Evolutionary conservation across 1,139 yeast genomes (phyloP).

Genomic region (Fermentozyma sake): DNA sequence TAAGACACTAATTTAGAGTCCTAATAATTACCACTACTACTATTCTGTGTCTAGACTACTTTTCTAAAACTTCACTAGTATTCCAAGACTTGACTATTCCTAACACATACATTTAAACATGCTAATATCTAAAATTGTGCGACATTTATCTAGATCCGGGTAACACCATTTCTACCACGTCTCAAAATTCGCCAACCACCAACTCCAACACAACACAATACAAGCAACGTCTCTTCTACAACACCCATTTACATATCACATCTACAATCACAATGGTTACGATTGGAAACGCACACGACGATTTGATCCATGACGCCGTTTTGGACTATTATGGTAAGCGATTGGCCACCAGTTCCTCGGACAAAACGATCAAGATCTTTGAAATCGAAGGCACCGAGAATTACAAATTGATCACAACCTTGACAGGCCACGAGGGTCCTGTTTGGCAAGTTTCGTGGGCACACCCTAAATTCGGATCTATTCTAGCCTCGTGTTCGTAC

Average conservation of each 20-base stretch:
- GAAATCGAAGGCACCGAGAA: conserved; percentile 81
- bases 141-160: too few species aligned
- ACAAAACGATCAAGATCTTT: conserved; percentile 87
- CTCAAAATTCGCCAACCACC: too few species aligned
- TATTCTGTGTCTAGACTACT: too few species aligned
- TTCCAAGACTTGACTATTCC: too few species aligned
- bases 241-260: conserved; percentile 2
- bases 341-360: conserved; percentile 92
- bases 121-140: too few species aligned
- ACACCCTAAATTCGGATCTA: conserved; percentile 95
- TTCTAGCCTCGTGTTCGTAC: conserved; percentile 90
- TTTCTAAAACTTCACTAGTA: too few species aligned
- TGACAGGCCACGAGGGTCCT: conserved; percentile 92
- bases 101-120: too few species aligned
- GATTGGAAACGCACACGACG: conserved; percentile 79
- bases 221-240: too few species aligned
- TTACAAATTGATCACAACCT: conserved; percentile 74
- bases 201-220: too few species aligned
- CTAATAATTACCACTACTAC: too few species aligned
- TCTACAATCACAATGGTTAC: conserved; percentile 49
- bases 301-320: conserved; percentile 94
- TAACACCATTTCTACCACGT: too few species aligned
- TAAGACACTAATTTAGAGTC: too few species aligned
- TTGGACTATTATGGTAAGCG: conserved; percentile 94
- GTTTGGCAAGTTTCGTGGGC: conserved; percentile 99